Conservation (phyloP, 495 filamentous ascomycete species). For the Apodospora peruviana region DNA sequence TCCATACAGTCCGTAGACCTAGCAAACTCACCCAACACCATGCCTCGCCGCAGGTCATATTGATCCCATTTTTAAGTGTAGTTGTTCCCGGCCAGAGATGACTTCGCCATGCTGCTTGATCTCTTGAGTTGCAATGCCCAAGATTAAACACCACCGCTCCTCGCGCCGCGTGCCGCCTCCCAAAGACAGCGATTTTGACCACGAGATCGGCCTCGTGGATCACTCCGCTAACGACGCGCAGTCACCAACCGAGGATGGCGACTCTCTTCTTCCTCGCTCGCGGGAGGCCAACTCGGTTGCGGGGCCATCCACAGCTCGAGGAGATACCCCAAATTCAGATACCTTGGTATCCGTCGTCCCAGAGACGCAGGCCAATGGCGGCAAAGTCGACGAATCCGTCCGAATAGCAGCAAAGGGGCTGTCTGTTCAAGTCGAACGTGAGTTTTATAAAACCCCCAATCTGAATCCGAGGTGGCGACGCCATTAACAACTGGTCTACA, state of each 20-base stretch:
- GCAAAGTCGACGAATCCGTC: not conserved
- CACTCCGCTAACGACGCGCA: constrained; percentile 18
- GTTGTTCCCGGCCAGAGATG: too few relatives aligned
- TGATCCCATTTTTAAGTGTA: too few relatives aligned
- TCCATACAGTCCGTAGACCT: not conserved
- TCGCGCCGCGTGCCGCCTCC: constrained; percentile 44
- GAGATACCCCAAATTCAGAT: not conserved
- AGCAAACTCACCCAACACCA: not conserved
- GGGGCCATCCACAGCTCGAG: constrained; percentile 4
- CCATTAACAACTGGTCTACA: not conserved
- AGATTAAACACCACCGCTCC: constrained; percentile 34
- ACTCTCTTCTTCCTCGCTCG: constrained; percentile 4
- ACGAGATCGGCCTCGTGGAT: constrained; percentile 56
- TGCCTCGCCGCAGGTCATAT: not conserved
- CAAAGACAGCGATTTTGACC: constrained; percentile 53
- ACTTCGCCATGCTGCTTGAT: constrained; percentile 3
- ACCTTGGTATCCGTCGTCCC: not conserved
- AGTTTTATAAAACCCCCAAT: too few relatives aligned
- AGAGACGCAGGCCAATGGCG: not conserved
- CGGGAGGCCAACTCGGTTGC: constrained; percentile 3
- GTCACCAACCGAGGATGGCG: constrained; percentile 7
- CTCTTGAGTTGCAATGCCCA: constrained; percentile 33
- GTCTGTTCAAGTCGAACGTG: constrained; percentile 15
- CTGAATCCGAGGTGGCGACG: too few relatives aligned
- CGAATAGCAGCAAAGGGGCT: not conserved